Base-by-base conservation (phyloP, 495 filamentous ascomycete species). In the Penicillium macrosclerotiorum region DNA sequence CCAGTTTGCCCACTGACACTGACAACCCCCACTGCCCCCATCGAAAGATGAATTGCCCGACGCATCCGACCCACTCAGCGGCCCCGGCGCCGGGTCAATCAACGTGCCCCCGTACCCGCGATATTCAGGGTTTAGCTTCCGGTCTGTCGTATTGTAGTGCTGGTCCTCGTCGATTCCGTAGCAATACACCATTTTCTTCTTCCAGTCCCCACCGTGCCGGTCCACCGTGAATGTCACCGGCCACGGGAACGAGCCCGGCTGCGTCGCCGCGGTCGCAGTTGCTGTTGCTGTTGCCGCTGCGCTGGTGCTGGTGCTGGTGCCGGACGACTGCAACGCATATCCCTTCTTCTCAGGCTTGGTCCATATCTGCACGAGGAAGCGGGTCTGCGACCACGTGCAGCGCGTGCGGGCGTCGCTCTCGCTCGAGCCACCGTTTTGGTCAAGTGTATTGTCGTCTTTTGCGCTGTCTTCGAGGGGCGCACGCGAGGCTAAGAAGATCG, bases 311-410 rank as follows among this genome's bases (percentile, higher is more conserved):
- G 22, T 46, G 11, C 42, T 51, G 12, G 39, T 36, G 38, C 46
- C 19, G 42, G 31, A 24, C 6, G 78, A 47, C 1, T 86, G 62
- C 13, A 72, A 62, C 5, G 69, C 59, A 25, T 67, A 68, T 34
- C 69, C 73, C 8, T 67, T 65, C 4, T 77, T 72, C 0, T 41
- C 42, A 0, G 59, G 56, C 17, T 57, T 57, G 5, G 92, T 98
- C 90, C 90, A 98, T 42, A 96, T 94, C 57, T 90, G 83, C 4
- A 97, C 88, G 7, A 89, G 80, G 65, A 94, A 89, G 8, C 92
- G 81, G 3, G 90, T 94, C 51, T 90, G 77, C 1, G 84, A 70
- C 81, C 86, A 95, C 12, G 87, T 93, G 47, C 92, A 88, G 14
- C 86, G 68, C 12, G 79, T 78, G 3, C 71, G 72, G n/a, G 89